Evolutionary conservation across 148 eudicot species (phyloP), one percentile per base, ranked within the genome.

Genomic region (Drosera capensis): DNA sequence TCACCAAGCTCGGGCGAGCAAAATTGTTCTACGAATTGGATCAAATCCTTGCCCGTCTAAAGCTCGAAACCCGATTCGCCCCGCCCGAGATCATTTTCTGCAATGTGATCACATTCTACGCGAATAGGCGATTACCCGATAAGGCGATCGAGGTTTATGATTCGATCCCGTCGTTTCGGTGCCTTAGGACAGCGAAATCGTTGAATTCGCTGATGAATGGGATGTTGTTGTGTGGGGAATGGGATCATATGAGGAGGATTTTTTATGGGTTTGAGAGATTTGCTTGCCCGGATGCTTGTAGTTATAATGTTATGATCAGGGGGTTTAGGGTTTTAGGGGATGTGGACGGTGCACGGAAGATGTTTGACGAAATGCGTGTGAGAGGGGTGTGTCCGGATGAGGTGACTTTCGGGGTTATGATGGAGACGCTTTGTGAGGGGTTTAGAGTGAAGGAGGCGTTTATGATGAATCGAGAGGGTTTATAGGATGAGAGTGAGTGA

Each of bases 1-100:
- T 85, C 71, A 45, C 75, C 45, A 85, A 80, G 60, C 86, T 85
- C 47, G 95, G 95, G 39, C 64, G 72, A 20, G 92, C 95, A 21
- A 77, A 68, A 57, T 46, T 80, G 76, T 77, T 80, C 51, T 36
- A 55, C 20, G 67, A 85, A 64, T 68, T 86, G 71, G 83, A 78
- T 16, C 25, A 44, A 38, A 50, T 86, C 3, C 46, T 86, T 17
- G 26, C 68, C 7, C 64, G 65, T 44, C 36, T 86, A 31, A 86
- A 75, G 55, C 59, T 48, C 3, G 83, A 80, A 30, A 61, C 69
- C 3, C 73, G 77, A 2, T 57, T 86, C 19, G 20, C 18, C 8
- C 80, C 81, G 0, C 62, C 58, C 3, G 93, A 86, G 47, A 62
- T 81, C 34, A 75, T 86, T 19, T 75, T 78, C 46, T 81, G 95